Conservation (phyloP, 2,329 filamentous ascomycete genomes). For the Apiospora pterosperma region DNA sequence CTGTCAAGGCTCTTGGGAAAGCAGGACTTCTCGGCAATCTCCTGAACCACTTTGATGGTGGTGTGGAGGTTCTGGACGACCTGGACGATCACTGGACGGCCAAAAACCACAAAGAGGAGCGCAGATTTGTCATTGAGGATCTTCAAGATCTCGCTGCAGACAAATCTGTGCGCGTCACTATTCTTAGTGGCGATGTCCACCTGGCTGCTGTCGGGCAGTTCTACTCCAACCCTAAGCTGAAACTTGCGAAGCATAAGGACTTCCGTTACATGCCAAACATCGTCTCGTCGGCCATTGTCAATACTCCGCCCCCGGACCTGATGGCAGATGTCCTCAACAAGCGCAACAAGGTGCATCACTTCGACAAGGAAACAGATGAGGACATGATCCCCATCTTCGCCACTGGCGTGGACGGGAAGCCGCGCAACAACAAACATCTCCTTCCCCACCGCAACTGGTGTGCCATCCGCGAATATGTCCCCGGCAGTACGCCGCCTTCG, state of each 20-base stretch:
- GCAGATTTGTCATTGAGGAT: slow-evolving; percentile 82
- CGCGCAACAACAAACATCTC: slow-evolving; percentile 85
- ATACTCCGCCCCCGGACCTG: slow-evolving; percentile 82
- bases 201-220: slow-evolving; percentile 91
- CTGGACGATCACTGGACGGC: slow-evolving; percentile 97
- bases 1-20: slow-evolving; percentile 83
- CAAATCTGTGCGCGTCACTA: slow-evolving; percentile 87
- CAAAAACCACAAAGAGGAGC: slow-evolving; percentile 88
- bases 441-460: slow-evolving; percentile 95
- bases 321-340: slow-evolving; percentile 91
- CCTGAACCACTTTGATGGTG: slow-evolving; percentile 86
- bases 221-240: slow-evolving; percentile 82
- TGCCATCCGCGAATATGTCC: slow-evolving; percentile 80
- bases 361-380: slow-evolving; percentile 79
- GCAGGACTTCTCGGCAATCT: slow-evolving; percentile 76
- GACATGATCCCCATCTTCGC: slow-evolving; percentile 93
- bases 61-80: slow-evolving; percentile 87
- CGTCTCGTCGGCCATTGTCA: slow-evolving; percentile 90
- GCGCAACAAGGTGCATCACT: slow-evolving; percentile 77
- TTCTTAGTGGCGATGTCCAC: slow-evolving; percentile 92
- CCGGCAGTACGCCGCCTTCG: slow-evolving; percentile 69
- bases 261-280: slow-evolving; percentile 97
- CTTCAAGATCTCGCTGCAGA: slow-evolving; percentile 90
- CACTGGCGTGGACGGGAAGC: slow-evolving; percentile 83
- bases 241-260: slow-evolving; percentile 81